These are phyloP conservation scores for Penicillium verhagenii DNA, from an alignment of 495 filamentous ascomycete genomes.

Conservation along the genomic window DNA sequence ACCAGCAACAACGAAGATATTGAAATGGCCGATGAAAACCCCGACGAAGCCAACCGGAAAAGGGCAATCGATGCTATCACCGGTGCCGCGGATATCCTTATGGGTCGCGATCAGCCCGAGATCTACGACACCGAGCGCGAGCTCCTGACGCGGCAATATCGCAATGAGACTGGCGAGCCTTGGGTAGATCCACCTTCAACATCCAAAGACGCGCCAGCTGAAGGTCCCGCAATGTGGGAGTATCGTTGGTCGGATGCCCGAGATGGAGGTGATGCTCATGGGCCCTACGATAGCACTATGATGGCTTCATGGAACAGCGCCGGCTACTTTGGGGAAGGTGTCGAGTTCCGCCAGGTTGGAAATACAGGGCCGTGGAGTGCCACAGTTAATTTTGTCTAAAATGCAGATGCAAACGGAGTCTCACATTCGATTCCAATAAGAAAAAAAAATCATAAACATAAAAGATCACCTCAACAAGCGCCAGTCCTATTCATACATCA, in stretches of 20 bases:
- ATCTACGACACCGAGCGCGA: slow-evolving; percentile 92
- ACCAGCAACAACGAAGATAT: slow-evolving; percentile 52
- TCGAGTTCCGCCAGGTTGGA: slow-evolving; percentile 74
- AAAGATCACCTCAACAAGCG: slow-evolving; percentile 34
- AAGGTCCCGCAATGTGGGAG: slow-evolving; percentile 69
- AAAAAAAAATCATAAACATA: slow-evolving; percentile 6
- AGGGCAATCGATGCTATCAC: slow-evolving; percentile 79
- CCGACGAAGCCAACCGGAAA: slow-evolving; percentile 65
- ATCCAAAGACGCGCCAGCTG: slow-evolving; percentile 21
- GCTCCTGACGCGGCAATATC: slow-evolving; percentile 75
- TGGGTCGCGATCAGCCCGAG: slow-evolving; percentile 75
- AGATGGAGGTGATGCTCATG: slow-evolving; percentile 77
- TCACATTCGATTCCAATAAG: slow-evolving; percentile 20
- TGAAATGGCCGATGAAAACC: slow-evolving; percentile 77
- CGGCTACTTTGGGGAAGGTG: slow-evolving; percentile 91
- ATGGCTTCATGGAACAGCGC: slow-evolving; percentile 89
- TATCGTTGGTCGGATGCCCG: slow-evolving; percentile 87
- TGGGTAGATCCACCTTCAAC: slow-evolving; percentile 68
- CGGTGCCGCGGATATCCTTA: slow-evolving; percentile 80
- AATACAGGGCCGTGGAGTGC: slow-evolving; percentile 61
- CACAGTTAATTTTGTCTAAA: slow-evolving; percentile 58
- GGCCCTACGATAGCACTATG: slow-evolving; percentile 76
- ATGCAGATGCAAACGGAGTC: slow-evolving; percentile 11
- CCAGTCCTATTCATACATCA: slow-evolving; percentile 49
- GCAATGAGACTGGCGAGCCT: slow-evolving; percentile 81